phyloP scores from a whole-genome alignment of 345 rosid genomes.

The Arabidopsis suecica region DNA sequence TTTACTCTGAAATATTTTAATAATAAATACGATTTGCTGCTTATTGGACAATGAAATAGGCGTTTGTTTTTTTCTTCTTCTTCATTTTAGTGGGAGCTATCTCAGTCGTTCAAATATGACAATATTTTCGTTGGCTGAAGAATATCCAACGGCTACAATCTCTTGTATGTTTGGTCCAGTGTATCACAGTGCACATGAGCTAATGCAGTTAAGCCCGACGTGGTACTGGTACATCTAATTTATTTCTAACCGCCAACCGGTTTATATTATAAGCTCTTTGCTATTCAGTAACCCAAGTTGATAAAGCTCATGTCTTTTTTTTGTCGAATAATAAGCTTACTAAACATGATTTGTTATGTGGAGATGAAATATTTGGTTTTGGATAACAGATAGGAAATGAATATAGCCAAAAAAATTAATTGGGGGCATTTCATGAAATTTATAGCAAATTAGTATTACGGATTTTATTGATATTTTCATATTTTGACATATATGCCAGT shows the following conservation, averaged over 20 bases:
- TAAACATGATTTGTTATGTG: no score
- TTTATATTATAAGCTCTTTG: no score
- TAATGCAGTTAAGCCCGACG: background rate
- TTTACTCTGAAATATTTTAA: slow-evolving; percentile 2
- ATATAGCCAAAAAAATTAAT: no score
- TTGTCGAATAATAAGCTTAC: no score
- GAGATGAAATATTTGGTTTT: no score
- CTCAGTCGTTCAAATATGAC: slow-evolving; percentile 6
- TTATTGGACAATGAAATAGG: slow-evolving; percentile 27
- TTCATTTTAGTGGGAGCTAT: slow-evolving; percentile 1
- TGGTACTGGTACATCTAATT: background rate
- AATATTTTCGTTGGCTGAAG: background rate
- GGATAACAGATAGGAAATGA: no score
- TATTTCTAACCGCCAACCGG: background rate
- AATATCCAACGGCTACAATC: slow-evolving; percentile 9
- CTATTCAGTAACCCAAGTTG: no score
- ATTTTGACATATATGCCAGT: background rate
- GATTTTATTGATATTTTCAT: background rate
- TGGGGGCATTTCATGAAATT: no score
- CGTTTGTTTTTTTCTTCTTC: slow-evolving; percentile 7
- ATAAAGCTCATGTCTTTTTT: no score
- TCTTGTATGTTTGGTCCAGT: background rate
- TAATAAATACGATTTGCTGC: slow-evolving; percentile 12
- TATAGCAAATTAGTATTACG: background rate
- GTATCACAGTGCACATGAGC: background rate